Percentiles rank a stretch among this genome's conserved stretches.
Evolutionary conservation across 2,329 filamentous ascomycete species (phyloP).

Genomic region (Herpotrichia juniperi): DNA sequence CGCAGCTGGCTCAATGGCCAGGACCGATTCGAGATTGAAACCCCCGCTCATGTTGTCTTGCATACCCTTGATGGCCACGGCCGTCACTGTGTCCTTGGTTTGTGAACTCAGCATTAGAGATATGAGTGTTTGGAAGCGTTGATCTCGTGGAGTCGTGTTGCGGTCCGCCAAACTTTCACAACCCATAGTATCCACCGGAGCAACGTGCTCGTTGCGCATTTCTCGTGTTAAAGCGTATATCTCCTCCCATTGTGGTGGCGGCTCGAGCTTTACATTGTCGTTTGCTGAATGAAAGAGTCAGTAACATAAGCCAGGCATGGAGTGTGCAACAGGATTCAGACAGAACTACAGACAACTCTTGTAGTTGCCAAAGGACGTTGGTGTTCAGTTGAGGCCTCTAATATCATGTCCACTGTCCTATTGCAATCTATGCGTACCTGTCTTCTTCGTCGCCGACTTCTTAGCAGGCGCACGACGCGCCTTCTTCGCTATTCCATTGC

Average conservation of each 20-base stretch:
- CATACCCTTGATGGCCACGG: slow-evolving; percentile 78
- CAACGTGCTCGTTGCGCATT: slow-evolving; percentile 75
- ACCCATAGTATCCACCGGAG: slow-evolving; percentile 97
- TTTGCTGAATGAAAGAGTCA: no score
- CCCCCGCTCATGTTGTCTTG: slow-evolving; percentile 72
- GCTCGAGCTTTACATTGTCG: slow-evolving; percentile 54
- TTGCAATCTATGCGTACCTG: no score
- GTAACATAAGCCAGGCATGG: no score
- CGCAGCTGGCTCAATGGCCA: slow-evolving; percentile 69
- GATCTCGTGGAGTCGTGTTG: slow-evolving; percentile 57
- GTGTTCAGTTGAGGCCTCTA: no score
- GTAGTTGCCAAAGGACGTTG: no score
- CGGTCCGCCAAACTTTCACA: slow-evolving; percentile 77
- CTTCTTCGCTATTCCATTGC: slow-evolving; percentile 34
- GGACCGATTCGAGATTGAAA: slow-evolving; percentile 77
- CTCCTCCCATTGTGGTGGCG: slow-evolving; percentile 82
- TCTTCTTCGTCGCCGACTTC: slow-evolving; percentile 26
- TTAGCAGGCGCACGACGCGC: slow-evolving; percentile 46
- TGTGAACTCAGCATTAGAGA: slow-evolving; percentile 91
- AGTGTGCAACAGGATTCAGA: no score
- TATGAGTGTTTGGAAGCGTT: slow-evolving; percentile 84
- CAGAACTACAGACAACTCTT: no score
- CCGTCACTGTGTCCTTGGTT: slow-evolving; percentile 91
- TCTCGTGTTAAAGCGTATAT: slow-evolving; percentile 78
- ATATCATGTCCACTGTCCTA: no score